Evolutionary conservation across 805 yeast genomes (phyloP).

Genomic region (Scheffersomyces amazonensis): DNA sequence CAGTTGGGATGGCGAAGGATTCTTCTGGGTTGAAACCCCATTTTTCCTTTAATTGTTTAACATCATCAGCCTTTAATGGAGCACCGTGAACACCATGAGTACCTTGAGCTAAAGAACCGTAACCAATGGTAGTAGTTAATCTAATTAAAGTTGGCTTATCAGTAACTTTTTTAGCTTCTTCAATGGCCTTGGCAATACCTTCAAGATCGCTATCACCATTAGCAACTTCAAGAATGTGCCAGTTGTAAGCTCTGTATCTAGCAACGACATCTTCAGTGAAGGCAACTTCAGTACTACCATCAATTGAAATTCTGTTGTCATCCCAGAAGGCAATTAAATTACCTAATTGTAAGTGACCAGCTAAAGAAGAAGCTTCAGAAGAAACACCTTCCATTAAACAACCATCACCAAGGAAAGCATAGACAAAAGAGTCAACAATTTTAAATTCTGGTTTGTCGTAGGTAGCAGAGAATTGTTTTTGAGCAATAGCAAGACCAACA

Average conservation of each 20-base stretch:
- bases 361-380: conserved; percentile 89
- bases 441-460: conserved; percentile 85
- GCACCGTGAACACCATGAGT: conserved; percentile 94
- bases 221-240: conserved; percentile 78
- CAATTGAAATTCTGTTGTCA: conserved; percentile 95
- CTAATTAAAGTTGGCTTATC: conserved; percentile 90
- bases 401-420: conserved; percentile 90
- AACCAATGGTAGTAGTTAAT: conserved; percentile 90
- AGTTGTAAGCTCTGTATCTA: conserved; percentile 90
- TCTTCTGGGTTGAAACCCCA: conserved; percentile 88
- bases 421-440: conserved; percentile 73
- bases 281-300: conserved; percentile 85
- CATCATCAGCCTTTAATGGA: conserved; percentile 91
- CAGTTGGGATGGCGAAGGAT: conserved; percentile 75
- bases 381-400: conserved; percentile 98
- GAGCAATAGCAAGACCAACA: conserved; percentile 95
- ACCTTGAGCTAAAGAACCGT: conserved; percentile 82
- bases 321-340: conserved; percentile 95
- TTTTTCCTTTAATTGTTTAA: conserved; percentile 76
- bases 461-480: conserved; percentile 85
- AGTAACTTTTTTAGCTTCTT: conserved; percentile 69
- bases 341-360: conserved; percentile 93
- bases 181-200: conserved; percentile 72
- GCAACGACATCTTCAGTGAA: conserved; percentile 89
- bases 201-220: conserved; percentile 79